Percentiles rank a stretch among this genome's conserved stretches.
Evolutionary conservation across 1,284 basidiomycete species (phyloP).

Genomic region (Tilletia walkeri): DNA sequence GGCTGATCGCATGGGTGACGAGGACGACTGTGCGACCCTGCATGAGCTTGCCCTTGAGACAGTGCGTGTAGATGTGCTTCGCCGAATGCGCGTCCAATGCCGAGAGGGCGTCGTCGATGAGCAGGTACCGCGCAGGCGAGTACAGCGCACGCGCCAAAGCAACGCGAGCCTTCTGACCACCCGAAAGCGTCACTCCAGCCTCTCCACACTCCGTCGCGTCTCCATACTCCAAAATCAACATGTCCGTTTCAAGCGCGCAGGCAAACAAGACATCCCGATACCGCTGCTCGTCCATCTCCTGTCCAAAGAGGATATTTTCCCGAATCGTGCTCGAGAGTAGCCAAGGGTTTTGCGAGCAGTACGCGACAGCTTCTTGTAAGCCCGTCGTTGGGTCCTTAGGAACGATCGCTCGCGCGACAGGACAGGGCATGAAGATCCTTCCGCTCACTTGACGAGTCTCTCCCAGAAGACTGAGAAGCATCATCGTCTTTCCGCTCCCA

Average conservation of each 20-base stretch:
- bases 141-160: conserved; percentile 80
- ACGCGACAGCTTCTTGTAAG: conserved; percentile 74
- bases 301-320: conserved; percentile 88
- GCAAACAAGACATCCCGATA: conserved; percentile 77
- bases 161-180: conserved; percentile 86
- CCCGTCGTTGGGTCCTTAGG: conserved; percentile 61
- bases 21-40: conserved; percentile 71
- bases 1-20: conserved; percentile 80
- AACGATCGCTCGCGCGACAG: conserved; percentile 55
- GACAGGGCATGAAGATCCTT: conserved; percentile 61
- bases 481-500: conserved; percentile 60
- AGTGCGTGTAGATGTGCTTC: conserved; percentile 68
- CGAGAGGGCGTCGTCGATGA: conserved; percentile 86
- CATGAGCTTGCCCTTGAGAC: conserved; percentile 67
- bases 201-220: conserved; percentile 90
- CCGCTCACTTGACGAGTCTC: conserved; percentile 61
- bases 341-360: conserved; percentile 91
- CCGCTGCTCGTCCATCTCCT: conserved; percentile 74
- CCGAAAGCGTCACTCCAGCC: conserved; percentile 68
- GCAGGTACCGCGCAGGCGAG: conserved; percentile 77
- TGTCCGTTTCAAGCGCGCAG: conserved; percentile 75
- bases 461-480: conserved; percentile 65
- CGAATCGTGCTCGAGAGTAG: conserved; percentile 87
- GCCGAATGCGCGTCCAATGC: conserved; percentile 88
- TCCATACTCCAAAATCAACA: conserved; percentile 88